phyloP scores from a whole-genome alignment of 495 filamentous ascomycete genomes.

The Hyaloscypha finlandica region DNA sequence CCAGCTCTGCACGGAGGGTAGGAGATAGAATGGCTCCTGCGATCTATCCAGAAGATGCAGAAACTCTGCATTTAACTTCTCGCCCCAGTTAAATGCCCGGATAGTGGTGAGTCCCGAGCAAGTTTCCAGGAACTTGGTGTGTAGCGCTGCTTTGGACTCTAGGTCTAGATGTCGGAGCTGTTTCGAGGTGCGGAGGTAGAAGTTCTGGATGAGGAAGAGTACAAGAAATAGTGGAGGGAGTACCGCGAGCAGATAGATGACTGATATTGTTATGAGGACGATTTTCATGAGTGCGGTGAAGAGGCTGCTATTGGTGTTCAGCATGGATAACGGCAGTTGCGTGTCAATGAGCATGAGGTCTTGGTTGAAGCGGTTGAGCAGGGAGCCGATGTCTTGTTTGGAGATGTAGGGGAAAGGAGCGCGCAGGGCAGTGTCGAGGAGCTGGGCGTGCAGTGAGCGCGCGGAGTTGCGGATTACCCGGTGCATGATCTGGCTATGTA shows the following conservation, averaged over 20 bases:
- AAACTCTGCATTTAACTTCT: conserved; percentile 20
- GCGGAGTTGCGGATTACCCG: not conserved
- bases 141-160: conserved; percentile 48
- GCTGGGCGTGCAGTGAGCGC: not conserved
- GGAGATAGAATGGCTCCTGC: conserved; percentile 48
- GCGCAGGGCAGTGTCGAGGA: not conserved
- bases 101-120: conserved; percentile 44
- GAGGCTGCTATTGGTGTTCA: conserved; percentile 38
- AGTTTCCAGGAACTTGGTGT: conserved; percentile 47
- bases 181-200: conserved; percentile 58
- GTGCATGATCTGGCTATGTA: too few relatives aligned
- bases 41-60: conserved; percentile 42
- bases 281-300: not conserved
- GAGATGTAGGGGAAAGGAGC: not conserved
- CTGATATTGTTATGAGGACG: not conserved
- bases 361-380: not conserved
- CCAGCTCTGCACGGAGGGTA: conserved; percentile 48
- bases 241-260: not conserved
- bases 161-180: conserved; percentile 61
- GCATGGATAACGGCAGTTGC: conserved; percentile 21
- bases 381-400: not conserved
- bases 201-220: conserved; percentile 27
- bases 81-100: conserved; percentile 44
- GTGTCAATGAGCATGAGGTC: not conserved
- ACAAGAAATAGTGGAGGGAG: conserved; percentile 15